Percentiles rank a stretch among this genome's conserved stretches.
phyloP scores from a whole-genome alignment of 768 basidiomycete genomes.

The Collybia sordida region DNA sequence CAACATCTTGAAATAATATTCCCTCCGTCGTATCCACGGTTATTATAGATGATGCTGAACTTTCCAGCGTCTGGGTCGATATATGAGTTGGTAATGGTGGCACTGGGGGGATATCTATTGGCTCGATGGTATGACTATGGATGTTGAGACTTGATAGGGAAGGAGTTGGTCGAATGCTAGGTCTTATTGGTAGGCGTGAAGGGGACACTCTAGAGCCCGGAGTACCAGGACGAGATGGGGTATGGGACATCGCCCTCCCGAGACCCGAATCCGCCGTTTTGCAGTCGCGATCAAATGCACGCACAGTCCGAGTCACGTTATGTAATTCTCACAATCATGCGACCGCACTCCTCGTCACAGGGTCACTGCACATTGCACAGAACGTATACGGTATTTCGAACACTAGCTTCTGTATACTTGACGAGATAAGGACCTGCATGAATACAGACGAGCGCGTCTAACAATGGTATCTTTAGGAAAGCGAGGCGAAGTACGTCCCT shows the following conservation, averaged over 20 bases:
- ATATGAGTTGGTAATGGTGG: conserved; percentile 26
- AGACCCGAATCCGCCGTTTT: too few relatives aligned
- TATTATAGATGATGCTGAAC: conserved; percentile 70
- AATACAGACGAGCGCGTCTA: not conserved
- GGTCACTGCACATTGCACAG: not conserved
- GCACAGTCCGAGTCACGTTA: too few relatives aligned
- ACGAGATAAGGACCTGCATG: too few relatives aligned
- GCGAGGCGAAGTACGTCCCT: conserved; percentile 19
- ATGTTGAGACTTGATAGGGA: conserved; percentile 60
- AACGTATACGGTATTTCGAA: too few relatives aligned
- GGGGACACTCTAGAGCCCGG: conserved; percentile 36
- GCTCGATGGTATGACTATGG: conserved; percentile 44
- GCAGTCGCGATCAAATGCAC: too few relatives aligned
- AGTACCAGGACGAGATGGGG: conserved; percentile 22
- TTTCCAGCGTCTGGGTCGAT: conserved; percentile 44
- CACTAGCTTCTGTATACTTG: too few relatives aligned
- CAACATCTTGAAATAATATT: conserved; percentile 70
- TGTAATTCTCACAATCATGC: too few relatives aligned
- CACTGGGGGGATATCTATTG: conserved; percentile 28
- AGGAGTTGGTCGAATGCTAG: conserved; percentile 48
- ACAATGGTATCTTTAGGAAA: not conserved
- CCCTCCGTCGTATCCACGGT: conserved; percentile 68
- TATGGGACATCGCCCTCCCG: conserved; percentile 20
- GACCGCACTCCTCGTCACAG: not conserved
- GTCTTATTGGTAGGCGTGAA: conserved; percentile 54